Percentiles rank a stretch among this genome's conserved stretches.
Evolutionary conservation across 768 basidiomycete genomes (phyloP).

Genomic region (Leccinellum albellum): DNA sequence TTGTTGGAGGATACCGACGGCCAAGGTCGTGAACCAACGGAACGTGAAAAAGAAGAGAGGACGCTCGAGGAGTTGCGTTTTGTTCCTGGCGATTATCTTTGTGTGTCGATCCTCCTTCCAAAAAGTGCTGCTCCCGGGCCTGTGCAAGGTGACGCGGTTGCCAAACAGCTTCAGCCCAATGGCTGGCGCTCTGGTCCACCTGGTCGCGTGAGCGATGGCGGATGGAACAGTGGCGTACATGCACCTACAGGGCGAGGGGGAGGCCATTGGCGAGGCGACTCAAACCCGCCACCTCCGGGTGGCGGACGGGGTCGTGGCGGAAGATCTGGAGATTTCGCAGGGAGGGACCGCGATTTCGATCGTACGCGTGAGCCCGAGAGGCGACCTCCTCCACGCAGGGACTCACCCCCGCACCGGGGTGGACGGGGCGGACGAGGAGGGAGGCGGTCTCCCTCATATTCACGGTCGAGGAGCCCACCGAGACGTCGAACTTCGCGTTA

Average conservation of each 20-base stretch:
- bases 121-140: slow-evolving; percentile 49
- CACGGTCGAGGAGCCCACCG: slow-evolving; percentile 42
- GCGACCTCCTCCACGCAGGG: slow-evolving; percentile 46
- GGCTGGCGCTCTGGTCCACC: slow-evolving; percentile 34
- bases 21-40: slow-evolving; percentile 33
- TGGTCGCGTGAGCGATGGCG: slow-evolving; percentile 42
- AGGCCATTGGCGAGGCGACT: slow-evolving; percentile 75
- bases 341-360: slow-evolving; percentile 36
- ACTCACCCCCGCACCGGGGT: slow-evolving; percentile 47
- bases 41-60: slow-evolving; percentile 58
- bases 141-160: slow-evolving; percentile 45
- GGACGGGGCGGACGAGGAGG: slow-evolving; percentile 41
- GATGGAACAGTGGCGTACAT: slow-evolving; percentile 44
- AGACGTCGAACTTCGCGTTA: slow-evolving; percentile 34
- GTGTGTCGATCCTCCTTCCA: slow-evolving; percentile 70
- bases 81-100: slow-evolving; percentile 76
- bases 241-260: slow-evolving; percentile 46
- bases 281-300: slow-evolving; percentile 43
- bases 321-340: slow-evolving; percentile 30
- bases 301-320: slow-evolving; percentile 45
- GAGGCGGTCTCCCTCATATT: slow-evolving; percentile 36
- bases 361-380: slow-evolving; percentile 42
- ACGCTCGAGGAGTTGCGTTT: slow-evolving; percentile 79
- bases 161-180: slow-evolving; percentile 33
- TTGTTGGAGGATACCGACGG: slow-evolving; percentile 49